A percentile compares a stretch with the other conserved stretches of the same genome.
Conservation (phyloP, 1,284 basidiomycete genomes). For the Papiliotrema nemorosa region DNA sequence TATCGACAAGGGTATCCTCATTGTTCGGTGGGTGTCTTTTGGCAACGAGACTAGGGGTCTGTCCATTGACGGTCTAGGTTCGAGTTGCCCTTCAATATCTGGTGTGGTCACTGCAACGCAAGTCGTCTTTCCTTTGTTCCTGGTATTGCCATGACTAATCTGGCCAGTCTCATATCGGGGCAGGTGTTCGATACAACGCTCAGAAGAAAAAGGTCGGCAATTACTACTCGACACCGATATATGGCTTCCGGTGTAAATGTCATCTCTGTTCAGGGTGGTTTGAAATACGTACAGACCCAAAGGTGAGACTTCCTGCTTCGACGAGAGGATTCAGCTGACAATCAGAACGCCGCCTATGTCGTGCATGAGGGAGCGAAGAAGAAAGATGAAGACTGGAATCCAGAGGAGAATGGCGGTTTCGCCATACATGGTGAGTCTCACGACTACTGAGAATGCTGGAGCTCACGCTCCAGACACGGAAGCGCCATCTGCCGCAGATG, state of each 20-base stretch:
- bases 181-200: constrained; percentile 97
- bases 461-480: constrained; percentile 61
- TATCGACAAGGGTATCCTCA: constrained; percentile 87
- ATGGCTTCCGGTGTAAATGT: constrained; percentile 93
- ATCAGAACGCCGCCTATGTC: constrained; percentile 89
- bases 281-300: constrained; percentile 94
- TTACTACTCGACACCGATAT: constrained; percentile 93
- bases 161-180: constrained; percentile 75
- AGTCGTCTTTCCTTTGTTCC: constrained; percentile 6
- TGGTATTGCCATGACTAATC: not conserved
- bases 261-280: constrained; percentile 91
- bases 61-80: constrained; percentile 50
- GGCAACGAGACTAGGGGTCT: no score
- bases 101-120: constrained; percentile 85
- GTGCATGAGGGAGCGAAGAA: constrained; percentile 82
- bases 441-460: no score
- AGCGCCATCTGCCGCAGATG: constrained; percentile 54
- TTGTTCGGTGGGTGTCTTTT: constrained; percentile 59
- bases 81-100: constrained; percentile 93
- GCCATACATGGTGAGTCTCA: constrained; percentile 69
- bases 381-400: constrained; percentile 94
- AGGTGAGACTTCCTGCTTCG: constrained; percentile 55
- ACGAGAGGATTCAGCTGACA: not conserved
- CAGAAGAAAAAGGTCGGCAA: constrained; percentile 96
- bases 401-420: constrained; percentile 87